A percentile compares a stretch with the other conserved stretches of the same genome.
phyloP scores from a whole-genome alignment of 2,329 filamentous ascomycete genomes.

The Alternaria arborescens region DNA sequence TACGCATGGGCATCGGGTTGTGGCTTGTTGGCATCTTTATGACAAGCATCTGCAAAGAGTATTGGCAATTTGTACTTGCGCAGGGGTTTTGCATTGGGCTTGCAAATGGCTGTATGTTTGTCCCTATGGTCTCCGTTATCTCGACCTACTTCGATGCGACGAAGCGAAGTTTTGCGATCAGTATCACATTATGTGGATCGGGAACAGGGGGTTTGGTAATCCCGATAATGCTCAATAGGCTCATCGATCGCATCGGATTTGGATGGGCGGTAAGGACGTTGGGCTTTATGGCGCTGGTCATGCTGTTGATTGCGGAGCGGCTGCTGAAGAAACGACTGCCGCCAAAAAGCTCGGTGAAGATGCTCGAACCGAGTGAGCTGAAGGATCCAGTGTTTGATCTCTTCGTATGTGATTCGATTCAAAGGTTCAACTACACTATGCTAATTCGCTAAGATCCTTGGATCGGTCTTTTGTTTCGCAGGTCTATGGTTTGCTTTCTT shows the following conservation, averaged over 20 bases:
- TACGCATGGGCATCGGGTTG: slow-evolving; percentile 34
- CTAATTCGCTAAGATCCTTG: slow-evolving; percentile 44
- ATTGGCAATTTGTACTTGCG: slow-evolving; percentile 39
- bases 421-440: slow-evolving; percentile 36
- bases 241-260: slow-evolving; percentile 67
- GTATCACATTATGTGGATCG: slow-evolving; percentile 55
- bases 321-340: slow-evolving; percentile 30
- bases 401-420: slow-evolving; percentile 23
- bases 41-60: slow-evolving; percentile 24
- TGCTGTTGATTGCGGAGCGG: slow-evolving; percentile 53
- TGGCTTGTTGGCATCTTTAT: slow-evolving; percentile 37
- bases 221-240: slow-evolving; percentile 61
- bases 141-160: slow-evolving; percentile 46
- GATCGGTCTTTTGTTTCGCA: slow-evolving; percentile 38
- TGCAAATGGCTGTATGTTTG: slow-evolving; percentile 59
- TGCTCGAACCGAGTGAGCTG: slow-evolving; percentile 25
- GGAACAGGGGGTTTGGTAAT: slow-evolving; percentile 56
- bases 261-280: slow-evolving; percentile 63
- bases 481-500: slow-evolving; percentile 54
- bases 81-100: slow-evolving; percentile 47
- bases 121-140: slow-evolving; percentile 63
- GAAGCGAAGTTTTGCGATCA: slow-evolving; percentile 55
- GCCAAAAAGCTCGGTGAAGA: slow-evolving; percentile 22
- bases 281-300: slow-evolving; percentile 59
- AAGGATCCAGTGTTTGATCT: slow-evolving; percentile 30